phyloP scores from a whole-genome alignment of 2,329 filamentous ascomycete species.

The Myrmaecium sp. region DNA sequence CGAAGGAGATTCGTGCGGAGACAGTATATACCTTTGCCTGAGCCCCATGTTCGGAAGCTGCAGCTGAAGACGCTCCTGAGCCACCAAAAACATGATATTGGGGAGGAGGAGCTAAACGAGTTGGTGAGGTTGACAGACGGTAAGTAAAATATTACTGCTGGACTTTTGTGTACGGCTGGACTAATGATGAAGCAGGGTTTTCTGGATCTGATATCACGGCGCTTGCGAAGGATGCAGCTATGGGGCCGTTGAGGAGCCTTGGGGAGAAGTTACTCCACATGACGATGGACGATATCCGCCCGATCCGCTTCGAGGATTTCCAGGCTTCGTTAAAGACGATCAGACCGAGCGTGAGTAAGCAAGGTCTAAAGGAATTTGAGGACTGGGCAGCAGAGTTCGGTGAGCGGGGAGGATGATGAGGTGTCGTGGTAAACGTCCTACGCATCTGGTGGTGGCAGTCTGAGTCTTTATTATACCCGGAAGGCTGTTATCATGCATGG shows the following conservation, averaged over 20 bases:
- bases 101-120: constrained; percentile 50
- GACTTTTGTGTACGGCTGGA: neutral
- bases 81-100: constrained; percentile 72
- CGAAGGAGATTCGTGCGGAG: constrained; percentile 76
- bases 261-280: constrained; percentile 82
- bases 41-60: constrained; percentile 59
- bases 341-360: constrained; percentile 71
- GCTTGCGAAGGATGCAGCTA: constrained; percentile 90
- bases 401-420: constrained; percentile 65
- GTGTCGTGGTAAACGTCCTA: too few relatives aligned
- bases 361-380: constrained; percentile 76
- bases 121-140: constrained; percentile 75
- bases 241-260: constrained; percentile 81
- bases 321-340: constrained; percentile 69
- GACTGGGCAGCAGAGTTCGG: constrained; percentile 91
- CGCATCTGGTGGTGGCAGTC: too few relatives aligned
- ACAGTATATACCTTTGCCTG: constrained; percentile 91
- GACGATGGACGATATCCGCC: constrained; percentile 83
- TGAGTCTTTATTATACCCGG: too few relatives aligned
- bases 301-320: constrained; percentile 73
- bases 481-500: too few relatives aligned
- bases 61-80: constrained; percentile 68
- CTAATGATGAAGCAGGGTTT: constrained; percentile 46
- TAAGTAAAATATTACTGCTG: constrained; percentile 24
- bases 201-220: constrained; percentile 95